Evolutionary conservation across 371 early-diverging fungal genomes (phyloP), one percentile per base, ranked within the genome.

Genomic region (Mortierella sp.): DNA sequence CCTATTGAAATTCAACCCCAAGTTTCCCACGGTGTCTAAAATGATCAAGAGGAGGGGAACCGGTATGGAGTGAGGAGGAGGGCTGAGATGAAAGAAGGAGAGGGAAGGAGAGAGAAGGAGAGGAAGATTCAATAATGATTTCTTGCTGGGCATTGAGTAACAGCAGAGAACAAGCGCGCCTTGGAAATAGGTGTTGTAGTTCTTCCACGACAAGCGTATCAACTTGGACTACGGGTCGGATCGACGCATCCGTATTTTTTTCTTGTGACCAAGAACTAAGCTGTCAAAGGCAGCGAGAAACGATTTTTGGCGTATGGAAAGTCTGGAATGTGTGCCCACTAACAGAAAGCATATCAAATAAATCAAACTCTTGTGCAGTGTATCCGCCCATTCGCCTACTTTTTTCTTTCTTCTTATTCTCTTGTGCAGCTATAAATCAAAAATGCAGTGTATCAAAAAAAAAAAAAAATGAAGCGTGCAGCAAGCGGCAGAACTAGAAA

Each of bases 1-100:
- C 26, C 28, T 16, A 60, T 60, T 65, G 68, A 9, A 65, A 0
- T 65, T 21, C 68, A 38, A 38, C 68, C 38, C 68, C 38, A 65
- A 24, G 68, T 38, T 65, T 65, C 68, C 68, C 68, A 65, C 68
- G 68, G 68, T 31, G 34, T 31, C 34, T 63, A 6, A 63, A 31
- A 31, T 21, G 28, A 31, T 14, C 31, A 14, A 31, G 11, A 48
- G 50, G 16, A 13, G 16, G 16, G 34, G 1, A 21, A 24, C 24
- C 65, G 21, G 31, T 9, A 19, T 4, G 60, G 60, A 60, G 60
- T 28, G 14, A 31, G 7, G 28, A 26, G n/a, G 26, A 26, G 58
- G 63, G 31, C 31, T 16, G 28, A 28, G 28, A 19, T 31, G 63
- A 6, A 55, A n/a, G 24, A 2, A 24, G 19, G 7, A 54, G 6